Evolutionary conservation across 352 stramenopile genomes (phyloP).

Genomic region (Peronospora destructor): DNA sequence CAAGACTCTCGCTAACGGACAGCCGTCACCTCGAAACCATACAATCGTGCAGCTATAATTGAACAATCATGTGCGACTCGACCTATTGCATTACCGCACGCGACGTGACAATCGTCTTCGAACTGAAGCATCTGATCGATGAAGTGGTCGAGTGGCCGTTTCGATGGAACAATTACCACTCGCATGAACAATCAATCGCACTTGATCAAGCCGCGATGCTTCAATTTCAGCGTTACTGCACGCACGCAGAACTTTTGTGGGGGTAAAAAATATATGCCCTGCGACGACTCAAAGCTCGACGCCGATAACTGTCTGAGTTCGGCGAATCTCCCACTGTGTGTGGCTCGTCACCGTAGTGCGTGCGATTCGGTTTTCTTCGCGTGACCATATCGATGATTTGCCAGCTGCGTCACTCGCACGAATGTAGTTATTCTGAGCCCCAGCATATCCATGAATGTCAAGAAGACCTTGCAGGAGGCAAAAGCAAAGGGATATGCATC

Average conservation of each 20-base stretch:
- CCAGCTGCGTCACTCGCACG: constrained; percentile 1
- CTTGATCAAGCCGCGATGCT: no score
- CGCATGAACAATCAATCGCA: no score
- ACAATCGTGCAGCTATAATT: constrained; percentile 6
- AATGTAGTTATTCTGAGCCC: neutral
- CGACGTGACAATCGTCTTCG: neutral
- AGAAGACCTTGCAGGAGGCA: no score
- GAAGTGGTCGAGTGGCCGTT: no score
- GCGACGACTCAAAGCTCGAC: neutral
- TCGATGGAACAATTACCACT: no score
- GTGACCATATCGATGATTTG: constrained; percentile 17
- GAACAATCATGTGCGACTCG: neutral
- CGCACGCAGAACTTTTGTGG: no score
- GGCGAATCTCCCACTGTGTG: constrained; percentile 10
- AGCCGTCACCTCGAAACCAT: constrained; percentile 13
- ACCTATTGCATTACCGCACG: neutral
- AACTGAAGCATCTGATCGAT: no score
- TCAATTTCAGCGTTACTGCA: no score
- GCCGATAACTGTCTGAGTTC: constrained; percentile 15
- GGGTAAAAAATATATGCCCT: neutral
- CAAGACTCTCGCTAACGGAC: constrained; percentile 7
- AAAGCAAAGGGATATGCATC: no score
- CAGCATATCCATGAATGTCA: no score
- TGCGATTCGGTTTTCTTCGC: constrained; percentile 8
- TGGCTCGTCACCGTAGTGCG: constrained; percentile 5